Percentiles rank a stretch among this genome's conserved stretches.
Conservation (phyloP, 352 stramenopile genomes). For the Globisporangium iwayamae region DNA sequence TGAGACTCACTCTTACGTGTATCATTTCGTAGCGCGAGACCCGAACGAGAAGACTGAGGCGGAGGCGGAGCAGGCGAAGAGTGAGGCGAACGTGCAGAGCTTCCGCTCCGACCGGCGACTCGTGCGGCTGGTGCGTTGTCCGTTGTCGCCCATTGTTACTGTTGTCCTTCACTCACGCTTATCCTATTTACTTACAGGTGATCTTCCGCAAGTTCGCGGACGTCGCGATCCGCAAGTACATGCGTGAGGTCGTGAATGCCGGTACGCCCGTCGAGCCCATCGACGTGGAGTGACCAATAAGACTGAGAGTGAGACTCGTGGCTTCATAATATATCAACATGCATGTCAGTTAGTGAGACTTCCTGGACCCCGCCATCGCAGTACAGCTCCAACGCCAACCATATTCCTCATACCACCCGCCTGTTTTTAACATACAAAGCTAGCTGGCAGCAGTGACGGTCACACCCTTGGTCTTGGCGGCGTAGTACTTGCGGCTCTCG, state of each 20-base stretch:
- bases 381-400: neutral
- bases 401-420: neutral
- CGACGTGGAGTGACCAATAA: constrained; percentile 4
- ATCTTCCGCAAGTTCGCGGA: constrained; percentile 70
- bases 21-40: constrained; percentile 27
- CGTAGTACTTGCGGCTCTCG: constrained; percentile 93
- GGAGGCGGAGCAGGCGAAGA: constrained; percentile 54
- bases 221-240: constrained; percentile 61
- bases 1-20: neutral
- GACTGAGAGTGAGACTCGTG: neutral
- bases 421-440: neutral
- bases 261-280: constrained; percentile 9
- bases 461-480: constrained; percentile 70
- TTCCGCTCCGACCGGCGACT: constrained; percentile 79
- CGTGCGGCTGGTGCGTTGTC: constrained; percentile 49
- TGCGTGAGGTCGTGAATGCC: constrained; percentile 37
- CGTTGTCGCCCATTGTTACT: neutral
- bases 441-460: constrained; percentile 31
- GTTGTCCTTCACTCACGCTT: neutral
- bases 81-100: constrained; percentile 70
- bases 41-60: constrained; percentile 46
- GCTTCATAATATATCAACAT: constrained; percentile 8
- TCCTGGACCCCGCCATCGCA: too few species aligned
- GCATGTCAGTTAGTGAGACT: neutral
- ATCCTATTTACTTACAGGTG: constrained; percentile 25